A percentile compares a stretch with the other conserved stretches of the same genome.
These are phyloP conservation scores for Iodosphaeria phyllophila DNA, from an alignment of 2,329 filamentous ascomycete genomes.

Conservation along the genomic window DNA sequence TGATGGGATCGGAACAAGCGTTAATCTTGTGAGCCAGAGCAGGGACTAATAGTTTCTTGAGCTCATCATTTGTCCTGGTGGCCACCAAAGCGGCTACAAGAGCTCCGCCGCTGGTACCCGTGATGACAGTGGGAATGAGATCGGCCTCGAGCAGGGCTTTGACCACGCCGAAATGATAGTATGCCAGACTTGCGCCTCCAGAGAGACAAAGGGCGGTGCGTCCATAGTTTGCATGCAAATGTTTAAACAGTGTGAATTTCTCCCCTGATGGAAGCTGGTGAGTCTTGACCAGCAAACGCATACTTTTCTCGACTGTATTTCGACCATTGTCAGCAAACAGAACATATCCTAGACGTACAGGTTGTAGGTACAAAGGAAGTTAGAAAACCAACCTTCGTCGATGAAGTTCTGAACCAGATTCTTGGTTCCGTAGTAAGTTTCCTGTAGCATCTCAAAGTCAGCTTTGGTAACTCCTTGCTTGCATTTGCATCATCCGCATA, in stretches of 20 bases:
- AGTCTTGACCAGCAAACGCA: slow-evolving; percentile 51
- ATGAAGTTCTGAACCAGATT: slow-evolving; percentile 77
- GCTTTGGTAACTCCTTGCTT: too few species aligned
- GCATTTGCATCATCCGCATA: too few species aligned
- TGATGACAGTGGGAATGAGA: slow-evolving; percentile 81
- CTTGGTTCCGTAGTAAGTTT: slow-evolving; percentile 97
- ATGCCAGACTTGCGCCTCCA: slow-evolving; percentile 85
- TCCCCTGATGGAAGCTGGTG: slow-evolving; percentile 48
- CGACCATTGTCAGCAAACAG: background rate
- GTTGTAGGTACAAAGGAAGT: background rate
- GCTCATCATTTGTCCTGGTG: slow-evolving; percentile 79
- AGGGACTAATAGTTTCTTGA: slow-evolving; percentile 69
- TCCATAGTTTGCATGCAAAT: slow-evolving; percentile 77
- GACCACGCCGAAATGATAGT: slow-evolving; percentile 89
- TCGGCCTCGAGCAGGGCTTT: slow-evolving; percentile 76
- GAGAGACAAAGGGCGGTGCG: slow-evolving; percentile 85
- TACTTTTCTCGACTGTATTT: slow-evolving; percentile 38
- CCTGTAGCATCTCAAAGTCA: too few species aligned
- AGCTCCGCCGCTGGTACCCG: slow-evolving; percentile 86
- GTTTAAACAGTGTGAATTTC: slow-evolving; percentile 71
- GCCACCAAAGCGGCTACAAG: slow-evolving; percentile 74
- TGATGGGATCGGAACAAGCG: slow-evolving; percentile 63
- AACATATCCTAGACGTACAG: background rate
- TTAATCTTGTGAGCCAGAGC: slow-evolving; percentile 71
- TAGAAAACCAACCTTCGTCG: slow-evolving; percentile 48